Conservation (phyloP, 257 asterid species). For the Verbascum thapsus region DNA sequence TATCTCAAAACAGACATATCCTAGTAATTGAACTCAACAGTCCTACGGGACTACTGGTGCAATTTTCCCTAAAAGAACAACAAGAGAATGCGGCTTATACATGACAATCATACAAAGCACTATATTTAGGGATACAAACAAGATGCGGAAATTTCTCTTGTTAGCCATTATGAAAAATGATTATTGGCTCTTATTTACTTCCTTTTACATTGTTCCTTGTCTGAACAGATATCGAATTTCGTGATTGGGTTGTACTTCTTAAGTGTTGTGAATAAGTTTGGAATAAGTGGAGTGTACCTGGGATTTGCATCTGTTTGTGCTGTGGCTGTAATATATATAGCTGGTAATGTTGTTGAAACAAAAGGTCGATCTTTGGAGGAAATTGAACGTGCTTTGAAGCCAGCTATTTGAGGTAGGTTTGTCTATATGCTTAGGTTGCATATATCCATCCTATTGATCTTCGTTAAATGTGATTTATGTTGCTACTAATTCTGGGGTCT, state of each 20-base stretch:
- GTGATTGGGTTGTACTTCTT: conserved; percentile 87
- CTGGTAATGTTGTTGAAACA: conserved; percentile 82
- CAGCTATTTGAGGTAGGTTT: conserved; percentile 48
- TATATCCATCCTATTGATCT: not conserved
- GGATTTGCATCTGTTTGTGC: conserved; percentile 77
- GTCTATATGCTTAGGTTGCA: not conserved
- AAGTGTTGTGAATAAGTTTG: conserved; percentile 80
- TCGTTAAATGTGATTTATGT: not conserved
- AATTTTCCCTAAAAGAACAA: too few relatives aligned
- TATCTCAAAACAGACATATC: too few relatives aligned
- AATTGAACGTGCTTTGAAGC: conserved; percentile 71
- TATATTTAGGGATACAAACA: too few relatives aligned
- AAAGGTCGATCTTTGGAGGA: conserved; percentile 95
- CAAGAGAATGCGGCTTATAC: too few relatives aligned
- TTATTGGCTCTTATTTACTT: too few relatives aligned
- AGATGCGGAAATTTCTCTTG: too few relatives aligned
- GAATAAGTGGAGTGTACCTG: conserved; percentile 86
- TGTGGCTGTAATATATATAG: conserved; percentile 76
- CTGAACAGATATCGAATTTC: conserved; percentile 77
- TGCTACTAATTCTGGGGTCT: too few relatives aligned
- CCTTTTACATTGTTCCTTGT: not conserved
- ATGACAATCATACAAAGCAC: too few relatives aligned
- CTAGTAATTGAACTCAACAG: too few relatives aligned
- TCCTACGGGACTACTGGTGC: too few relatives aligned
- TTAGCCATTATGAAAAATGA: too few relatives aligned